Conservation (phyloP, 768 basidiomycete species). For the Mycena rebaudengoi region DNA sequence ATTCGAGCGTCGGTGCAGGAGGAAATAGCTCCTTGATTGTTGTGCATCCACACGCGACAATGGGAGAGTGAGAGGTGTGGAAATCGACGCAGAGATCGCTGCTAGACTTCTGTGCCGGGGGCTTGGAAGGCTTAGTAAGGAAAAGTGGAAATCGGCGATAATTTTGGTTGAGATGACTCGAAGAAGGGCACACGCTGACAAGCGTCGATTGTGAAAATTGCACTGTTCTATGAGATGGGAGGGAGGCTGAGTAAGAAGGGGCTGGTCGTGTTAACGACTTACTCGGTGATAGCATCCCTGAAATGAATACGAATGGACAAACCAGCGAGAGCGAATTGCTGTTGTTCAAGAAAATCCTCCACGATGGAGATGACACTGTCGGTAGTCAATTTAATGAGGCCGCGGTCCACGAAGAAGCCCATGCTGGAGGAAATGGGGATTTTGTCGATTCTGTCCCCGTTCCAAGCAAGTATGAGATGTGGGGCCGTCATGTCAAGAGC, state of each 20-base stretch:
- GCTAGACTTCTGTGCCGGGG: background rate
- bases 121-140: background rate
- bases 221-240: slow-evolving; percentile 23
- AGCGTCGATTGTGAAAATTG: slow-evolving; percentile 33
- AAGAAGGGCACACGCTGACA: slow-evolving; percentile 34
- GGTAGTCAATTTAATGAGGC: slow-evolving; percentile 10
- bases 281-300: slow-evolving; percentile 33
- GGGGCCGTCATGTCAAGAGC: slow-evolving; percentile 21
- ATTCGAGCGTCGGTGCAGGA: background rate
- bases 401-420: background rate
- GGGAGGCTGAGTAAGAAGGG: background rate
- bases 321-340: slow-evolving; percentile 4
- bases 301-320: slow-evolving; percentile 29
- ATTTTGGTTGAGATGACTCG: slow-evolving; percentile 24
- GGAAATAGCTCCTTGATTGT: slow-evolving; percentile 27
- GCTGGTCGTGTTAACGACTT: slow-evolving; percentile 4
- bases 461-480: slow-evolving; percentile 33
- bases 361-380: slow-evolving; percentile 24
- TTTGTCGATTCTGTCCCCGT: slow-evolving; percentile 35
- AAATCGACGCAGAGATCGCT: slow-evolving; percentile 27
- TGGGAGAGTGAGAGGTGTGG: slow-evolving; percentile 32
- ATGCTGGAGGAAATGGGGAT: slow-evolving; percentile 25
- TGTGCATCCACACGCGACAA: slow-evolving; percentile 34
- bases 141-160: slow-evolving; percentile 32
- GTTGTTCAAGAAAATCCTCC: slow-evolving; percentile 23